A percentile compares a stretch with the other conserved stretches of the same genome.
These are phyloP conservation scores for Lasiodiplodia hormozganensis DNA, from an alignment of 2,329 filamentous ascomycete genomes.

Conservation along the genomic window DNA sequence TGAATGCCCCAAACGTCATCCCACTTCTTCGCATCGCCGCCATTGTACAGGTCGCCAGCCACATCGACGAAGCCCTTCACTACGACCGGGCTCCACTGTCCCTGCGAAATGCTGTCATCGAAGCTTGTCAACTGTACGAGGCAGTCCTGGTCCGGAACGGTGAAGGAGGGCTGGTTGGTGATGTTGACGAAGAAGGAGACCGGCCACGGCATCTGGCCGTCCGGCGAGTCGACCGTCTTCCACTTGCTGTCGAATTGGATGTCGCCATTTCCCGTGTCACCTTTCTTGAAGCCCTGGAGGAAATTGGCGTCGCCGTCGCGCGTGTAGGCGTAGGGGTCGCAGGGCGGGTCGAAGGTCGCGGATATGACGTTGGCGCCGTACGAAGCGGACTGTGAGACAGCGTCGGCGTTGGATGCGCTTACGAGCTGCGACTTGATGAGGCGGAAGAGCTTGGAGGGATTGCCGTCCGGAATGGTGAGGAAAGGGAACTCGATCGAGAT, in stretches of 20 bases:
- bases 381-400: constrained; percentile 52
- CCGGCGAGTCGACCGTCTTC: too few species aligned
- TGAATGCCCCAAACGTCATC: constrained; percentile 42
- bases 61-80: constrained; percentile 46
- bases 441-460: constrained; percentile 56
- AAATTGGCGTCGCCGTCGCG: background rate
- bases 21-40: constrained; percentile 35
- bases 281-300: too few species aligned
- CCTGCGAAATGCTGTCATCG: constrained; percentile 52
- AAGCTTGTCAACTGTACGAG: constrained; percentile 55
- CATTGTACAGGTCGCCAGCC: constrained; percentile 33
- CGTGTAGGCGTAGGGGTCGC: constrained; percentile 54
- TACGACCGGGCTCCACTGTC: constrained; percentile 40
- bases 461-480: constrained; percentile 59
- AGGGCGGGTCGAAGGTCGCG: constrained; percentile 55
- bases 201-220: constrained; percentile 40
- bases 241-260: constrained; percentile 30
- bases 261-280: background rate
- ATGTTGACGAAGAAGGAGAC: constrained; percentile 57
- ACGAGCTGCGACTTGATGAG: constrained; percentile 59
- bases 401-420: constrained; percentile 50
- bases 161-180: constrained; percentile 62
- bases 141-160: constrained; percentile 47
- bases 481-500: constrained; percentile 63
- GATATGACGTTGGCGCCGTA: constrained; percentile 57